Percentiles rank a stretch among this genome's conserved stretches.
These are phyloP conservation scores for Heliosperma pusillum DNA, from an alignment of 148 eudicot genomes.

Conservation along the genomic window DNA sequence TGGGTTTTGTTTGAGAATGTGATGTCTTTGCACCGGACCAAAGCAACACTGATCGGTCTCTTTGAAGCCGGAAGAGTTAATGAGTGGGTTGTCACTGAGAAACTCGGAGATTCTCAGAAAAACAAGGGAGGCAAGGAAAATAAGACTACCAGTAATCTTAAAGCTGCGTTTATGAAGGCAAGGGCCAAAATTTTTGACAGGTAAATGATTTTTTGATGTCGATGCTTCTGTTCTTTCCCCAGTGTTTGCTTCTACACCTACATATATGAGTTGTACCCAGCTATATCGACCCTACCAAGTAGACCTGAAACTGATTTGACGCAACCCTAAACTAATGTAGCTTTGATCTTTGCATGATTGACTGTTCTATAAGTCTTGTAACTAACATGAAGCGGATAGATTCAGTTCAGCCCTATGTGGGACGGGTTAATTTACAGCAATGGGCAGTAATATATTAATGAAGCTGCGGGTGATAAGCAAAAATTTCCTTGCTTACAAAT, in stretches of 20 bases:
- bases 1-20: conserved; percentile 98
- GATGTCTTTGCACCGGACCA: conserved; percentile 93
- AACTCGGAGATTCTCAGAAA: conserved; percentile 80
- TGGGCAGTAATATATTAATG: no score
- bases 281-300: neutral
- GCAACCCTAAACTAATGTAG: neutral
- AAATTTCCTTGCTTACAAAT: no score
- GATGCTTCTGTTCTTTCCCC: neutral
- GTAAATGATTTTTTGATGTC: conserved; percentile 25
- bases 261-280: no score
- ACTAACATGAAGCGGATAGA: no score
- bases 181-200: conserved; percentile 65
- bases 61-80: conserved; percentile 82
- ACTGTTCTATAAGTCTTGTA: no score
- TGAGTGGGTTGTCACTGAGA: conserved; percentile 99
- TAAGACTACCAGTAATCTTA: conserved; percentile 26
- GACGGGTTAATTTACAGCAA: no score
- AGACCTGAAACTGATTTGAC: neutral
- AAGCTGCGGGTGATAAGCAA: no score
- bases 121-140: conserved; percentile 45
- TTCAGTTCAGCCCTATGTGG: no score
- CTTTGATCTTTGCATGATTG: neutral
- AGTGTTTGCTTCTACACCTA: neutral
- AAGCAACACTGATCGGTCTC: conserved; percentile 88
- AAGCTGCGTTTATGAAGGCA: conserved; percentile 43